phyloP scores from a whole-genome alignment of 192 early-diverging fungal genomes.

The Coemansia sp. region DNA sequence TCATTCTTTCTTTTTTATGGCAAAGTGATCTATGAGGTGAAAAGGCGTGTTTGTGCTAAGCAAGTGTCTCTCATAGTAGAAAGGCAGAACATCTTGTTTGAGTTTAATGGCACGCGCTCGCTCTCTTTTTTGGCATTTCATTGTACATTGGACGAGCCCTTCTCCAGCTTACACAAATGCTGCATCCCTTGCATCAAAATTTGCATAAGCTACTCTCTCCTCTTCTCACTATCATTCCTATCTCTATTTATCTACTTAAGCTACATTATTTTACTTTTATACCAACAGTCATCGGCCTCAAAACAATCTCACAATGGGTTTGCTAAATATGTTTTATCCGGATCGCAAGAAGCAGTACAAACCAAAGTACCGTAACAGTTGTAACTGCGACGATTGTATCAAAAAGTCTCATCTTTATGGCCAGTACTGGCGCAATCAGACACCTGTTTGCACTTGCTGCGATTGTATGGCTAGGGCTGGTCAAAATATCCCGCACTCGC shows the following conservation, averaged over 20 bases:
- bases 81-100: background rate
- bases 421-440: slow-evolving; percentile 42
- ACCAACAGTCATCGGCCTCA: background rate
- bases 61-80: background rate
- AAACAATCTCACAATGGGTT: slow-evolving; percentile 28
- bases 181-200: background rate
- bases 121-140: background rate
- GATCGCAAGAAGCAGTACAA: slow-evolving; percentile 29
- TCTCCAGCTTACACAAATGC: background rate
- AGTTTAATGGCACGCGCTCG: background rate
- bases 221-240: background rate
- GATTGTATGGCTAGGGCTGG: slow-evolving; percentile 54
- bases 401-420: slow-evolving; percentile 29
- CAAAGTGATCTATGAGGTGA: background rate
- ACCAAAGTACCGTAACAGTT: slow-evolving; percentile 44
- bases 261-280: background rate
- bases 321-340: slow-evolving; percentile 42
- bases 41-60: background rate
- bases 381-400: slow-evolving; percentile 43
- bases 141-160: slow-evolving; percentile 1
- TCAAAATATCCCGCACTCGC: slow-evolving; percentile 34
- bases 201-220: background rate
- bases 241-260: background rate
- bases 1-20: background rate
- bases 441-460: slow-evolving; percentile 50